A percentile compares a stretch with the other conserved stretches of the same genome.
phyloP scores from a whole-genome alignment of 768 basidiomycete genomes.

The Trametes sanguinea region DNA sequence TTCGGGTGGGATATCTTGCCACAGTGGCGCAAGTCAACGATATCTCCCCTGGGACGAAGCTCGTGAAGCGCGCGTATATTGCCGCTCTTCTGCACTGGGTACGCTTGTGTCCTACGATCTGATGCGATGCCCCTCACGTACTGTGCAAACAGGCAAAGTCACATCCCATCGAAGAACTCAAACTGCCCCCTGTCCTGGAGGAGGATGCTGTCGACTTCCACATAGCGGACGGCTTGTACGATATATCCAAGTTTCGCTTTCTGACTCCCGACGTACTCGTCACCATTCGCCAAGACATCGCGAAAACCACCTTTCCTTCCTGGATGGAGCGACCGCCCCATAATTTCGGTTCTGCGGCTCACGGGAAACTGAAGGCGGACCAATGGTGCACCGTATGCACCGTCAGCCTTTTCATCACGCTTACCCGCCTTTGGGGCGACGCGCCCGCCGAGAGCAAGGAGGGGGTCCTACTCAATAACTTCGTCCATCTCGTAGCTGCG shows the following conservation, averaged over 20 bases:
- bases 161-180: no score
- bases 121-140: no score
- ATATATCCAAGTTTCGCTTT: neutral
- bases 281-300: neutral
- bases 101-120: neutral
- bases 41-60: neutral
- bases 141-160: no score
- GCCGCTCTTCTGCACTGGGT: neutral
- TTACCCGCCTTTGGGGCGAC: constrained; percentile 39
- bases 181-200: no score
- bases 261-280: neutral
- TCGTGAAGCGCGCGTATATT: neutral
- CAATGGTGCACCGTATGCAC: constrained; percentile 38
- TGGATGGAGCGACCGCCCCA: constrained; percentile 37
- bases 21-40: neutral
- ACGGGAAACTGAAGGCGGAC: constrained; percentile 39
- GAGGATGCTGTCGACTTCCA: no score
- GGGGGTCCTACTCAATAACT: constrained; percentile 32
- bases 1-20: neutral
- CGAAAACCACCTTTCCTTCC: constrained; percentile 23
- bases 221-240: neutral
- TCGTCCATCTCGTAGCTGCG: constrained; percentile 28
- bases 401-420: constrained; percentile 38
- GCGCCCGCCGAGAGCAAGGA: constrained; percentile 4
- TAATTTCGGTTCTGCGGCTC: constrained; percentile 34